Percentiles rank a stretch among this genome's conserved stretches.
Conservation (phyloP, 2,329 filamentous ascomycete genomes). For the Lasiodiplodia sp. region DNA sequence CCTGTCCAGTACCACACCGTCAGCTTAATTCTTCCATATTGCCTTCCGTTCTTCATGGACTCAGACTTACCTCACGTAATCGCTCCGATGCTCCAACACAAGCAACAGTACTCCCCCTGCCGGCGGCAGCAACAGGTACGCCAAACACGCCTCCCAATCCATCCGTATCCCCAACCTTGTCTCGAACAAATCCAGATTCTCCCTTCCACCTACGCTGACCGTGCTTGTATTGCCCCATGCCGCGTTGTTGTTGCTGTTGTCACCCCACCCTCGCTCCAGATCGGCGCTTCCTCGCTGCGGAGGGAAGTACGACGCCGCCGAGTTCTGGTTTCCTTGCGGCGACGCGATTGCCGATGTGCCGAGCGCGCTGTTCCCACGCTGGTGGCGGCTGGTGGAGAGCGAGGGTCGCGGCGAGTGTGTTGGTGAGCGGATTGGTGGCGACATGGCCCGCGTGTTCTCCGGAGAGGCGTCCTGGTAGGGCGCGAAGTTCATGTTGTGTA, state of each 20-base stretch:
- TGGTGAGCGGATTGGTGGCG: conserved; percentile 64
- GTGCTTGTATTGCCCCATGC: conserved; percentile 43
- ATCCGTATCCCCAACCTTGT: conserved; percentile 86
- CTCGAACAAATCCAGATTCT: conserved; percentile 81
- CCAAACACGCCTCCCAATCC: conserved; percentile 88
- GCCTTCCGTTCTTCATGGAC: conserved; percentile 22
- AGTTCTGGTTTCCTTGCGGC: conserved; percentile 37
- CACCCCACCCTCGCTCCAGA: conserved; percentile 36
- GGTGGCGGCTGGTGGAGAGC: conserved; percentile 51
- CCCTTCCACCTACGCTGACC: conserved; percentile 57
- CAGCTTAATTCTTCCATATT: conserved; percentile 7
- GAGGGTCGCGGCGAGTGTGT: conserved; percentile 51
- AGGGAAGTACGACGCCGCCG: conserved; percentile 38
- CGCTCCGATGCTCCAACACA: conserved; percentile 90
- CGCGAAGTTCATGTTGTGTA: conserved; percentile 70
- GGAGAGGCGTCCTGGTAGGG: conserved; percentile 95
- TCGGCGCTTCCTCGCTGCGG: conserved; percentile 28
- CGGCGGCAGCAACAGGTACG: conserved; percentile 86
- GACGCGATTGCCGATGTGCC: conserved; percentile 42
- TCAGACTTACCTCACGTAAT: conserved; percentile 82
- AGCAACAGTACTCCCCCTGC: conserved; percentile 84
- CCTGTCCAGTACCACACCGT: conserved; percentile 51
- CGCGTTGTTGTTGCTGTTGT: conserved; percentile 42
- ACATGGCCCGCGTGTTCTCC: conserved; percentile 81
- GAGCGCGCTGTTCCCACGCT: conserved; percentile 40